Evolutionary conservation across 441 rosid genomes (phyloP), one percentile per base, ranked within the genome.

Genomic region (Kokia cookei): DNA sequence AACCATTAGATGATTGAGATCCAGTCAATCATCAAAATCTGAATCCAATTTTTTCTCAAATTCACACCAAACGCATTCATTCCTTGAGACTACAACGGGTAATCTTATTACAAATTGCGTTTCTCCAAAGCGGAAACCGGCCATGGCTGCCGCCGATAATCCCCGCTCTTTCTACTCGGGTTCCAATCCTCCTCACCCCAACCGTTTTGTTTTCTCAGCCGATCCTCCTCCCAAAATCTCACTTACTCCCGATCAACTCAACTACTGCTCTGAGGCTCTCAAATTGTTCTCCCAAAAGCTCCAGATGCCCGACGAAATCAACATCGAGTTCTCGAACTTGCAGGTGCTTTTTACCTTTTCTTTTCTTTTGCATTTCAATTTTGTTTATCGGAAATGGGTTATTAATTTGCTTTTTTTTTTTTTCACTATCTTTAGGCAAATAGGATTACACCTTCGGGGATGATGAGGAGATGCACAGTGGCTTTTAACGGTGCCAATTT

Each of bases 181-280:
- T 60, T 60, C 74, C 19, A 43, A 57, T 55, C 53, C 75, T 42
- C 48, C 8, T 17, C 83, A 19, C 13, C 75, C 82, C 74, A 73
- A 7, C 71, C 78, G 61, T 57, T 84, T 85, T 61, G 78, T 80
- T 15, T 90, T 86, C 82, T 82, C 91, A 0, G 71, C 85, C 42
- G 86, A 85, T 75, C 40, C 77, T 73, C 74, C 96, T 26, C 75
- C 86, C 22, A 80, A 60, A 19, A 81, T 82, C 62, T 62, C 86
- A 14, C 90, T 91, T 65, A 78, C 93, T 0, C 50, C 84, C 55
- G 90, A 90, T 77, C 97, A 92, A 85, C 73, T 74, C 82, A 72
- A 43, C 19, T 60, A 77, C 80, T 92, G 99, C 80, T 82, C 80
- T 37, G 78, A 88, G 65, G 94, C 97, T 71, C 94, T 91, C 75